phyloP scores from a whole-genome alignment of 371 early-diverging fungal species.

The Apophysomyces elegans region DNA sequence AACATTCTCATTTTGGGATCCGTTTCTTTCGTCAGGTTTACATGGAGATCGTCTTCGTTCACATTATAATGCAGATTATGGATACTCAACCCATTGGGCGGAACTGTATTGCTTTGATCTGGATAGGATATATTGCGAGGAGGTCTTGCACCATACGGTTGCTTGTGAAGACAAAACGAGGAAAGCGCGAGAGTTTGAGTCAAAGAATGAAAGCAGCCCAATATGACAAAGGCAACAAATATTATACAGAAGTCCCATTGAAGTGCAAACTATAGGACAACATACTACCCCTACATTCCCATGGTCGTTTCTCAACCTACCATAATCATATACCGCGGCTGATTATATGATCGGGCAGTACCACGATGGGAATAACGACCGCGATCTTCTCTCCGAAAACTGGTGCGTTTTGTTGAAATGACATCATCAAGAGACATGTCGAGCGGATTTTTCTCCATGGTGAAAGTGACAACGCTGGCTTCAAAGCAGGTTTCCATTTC shows the following conservation, averaged over 20 bases:
- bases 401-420: slow-evolving; percentile 28
- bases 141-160: slow-evolving; percentile 6
- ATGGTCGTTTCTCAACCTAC: not conserved
- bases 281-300: too few species aligned
- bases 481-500: too few species aligned
- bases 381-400: not conserved
- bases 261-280: too few species aligned
- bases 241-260: not conserved
- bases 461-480: not conserved
- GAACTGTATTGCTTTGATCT: slow-evolving; percentile 9
- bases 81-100: slow-evolving; percentile 44
- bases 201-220: not conserved
- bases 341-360: not conserved
- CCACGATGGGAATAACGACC: not conserved
- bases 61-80: slow-evolving; percentile 70
- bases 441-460: slow-evolving; percentile 31
- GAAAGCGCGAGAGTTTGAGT: not conserved
- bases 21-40: slow-evolving; percentile 28
- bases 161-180: not conserved
- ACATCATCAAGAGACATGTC: slow-evolving; percentile 61
- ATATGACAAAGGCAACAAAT: not conserved
- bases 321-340: not conserved
- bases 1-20: not conserved
- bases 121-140: slow-evolving; percentile 9
- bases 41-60: slow-evolving; percentile 69